These are phyloP conservation scores for Escovopsis weberi DNA, from an alignment of 2,329 filamentous ascomycete genomes.

Conservation along the genomic window DNA sequence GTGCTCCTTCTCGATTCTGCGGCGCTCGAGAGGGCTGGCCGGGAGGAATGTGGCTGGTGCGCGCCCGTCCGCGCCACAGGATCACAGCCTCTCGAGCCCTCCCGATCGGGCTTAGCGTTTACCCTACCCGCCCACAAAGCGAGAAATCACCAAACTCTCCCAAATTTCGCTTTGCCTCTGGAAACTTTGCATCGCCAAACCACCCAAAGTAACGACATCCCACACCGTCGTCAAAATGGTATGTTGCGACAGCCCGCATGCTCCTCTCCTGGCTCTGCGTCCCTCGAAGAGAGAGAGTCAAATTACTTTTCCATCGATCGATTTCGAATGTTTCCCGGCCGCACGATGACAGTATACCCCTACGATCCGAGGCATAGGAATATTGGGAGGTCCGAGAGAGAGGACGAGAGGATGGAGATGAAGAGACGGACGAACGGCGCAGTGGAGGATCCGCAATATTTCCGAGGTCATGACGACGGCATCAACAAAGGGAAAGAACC, in stretches of 20 bases:
- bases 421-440: neutral
- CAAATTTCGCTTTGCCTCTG: constrained; percentile 22
- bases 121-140: constrained; percentile 30
- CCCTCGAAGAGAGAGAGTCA: neutral
- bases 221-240: constrained; percentile 36
- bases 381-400: too few species aligned
- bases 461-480: neutral
- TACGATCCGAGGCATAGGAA: neutral
- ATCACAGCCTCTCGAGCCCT: constrained; percentile 9
- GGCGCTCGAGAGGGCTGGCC: too few species aligned
- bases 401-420: too few species aligned
- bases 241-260: constrained; percentile 14
- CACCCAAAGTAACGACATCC: constrained; percentile 26
- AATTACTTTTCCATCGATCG: constrained; percentile 2
- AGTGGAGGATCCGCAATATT: neutral
- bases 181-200: constrained; percentile 27
- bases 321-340: constrained; percentile 12
- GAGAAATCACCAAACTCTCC: constrained; percentile 29
- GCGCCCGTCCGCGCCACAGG: constrained; percentile 5
- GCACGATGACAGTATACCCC: constrained; percentile 17
- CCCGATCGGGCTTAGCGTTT: constrained; percentile 19
- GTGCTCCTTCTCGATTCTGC: too few species aligned
- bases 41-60: constrained; percentile 10
- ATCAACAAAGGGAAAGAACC: neutral
- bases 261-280: constrained; percentile 3